Conservation (phyloP, 2,329 filamentous ascomycete genomes). For the Trichoderma lentiforme region DNA sequence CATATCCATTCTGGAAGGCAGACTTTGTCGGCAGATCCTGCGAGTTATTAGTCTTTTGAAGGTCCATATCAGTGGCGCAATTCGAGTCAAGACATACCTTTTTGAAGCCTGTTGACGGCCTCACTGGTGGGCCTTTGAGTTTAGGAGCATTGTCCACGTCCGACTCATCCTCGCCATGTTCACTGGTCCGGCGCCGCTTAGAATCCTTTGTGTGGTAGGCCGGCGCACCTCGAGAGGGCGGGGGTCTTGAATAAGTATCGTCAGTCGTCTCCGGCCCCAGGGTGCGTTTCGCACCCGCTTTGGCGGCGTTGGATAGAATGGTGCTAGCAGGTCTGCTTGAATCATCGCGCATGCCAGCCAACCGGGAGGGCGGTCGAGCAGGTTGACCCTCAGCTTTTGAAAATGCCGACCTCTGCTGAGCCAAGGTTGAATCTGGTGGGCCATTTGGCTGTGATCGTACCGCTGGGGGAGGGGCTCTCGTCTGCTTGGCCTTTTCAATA, state of each 20-base stretch:
- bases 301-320: constrained; percentile 54
- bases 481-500: constrained; percentile 64
- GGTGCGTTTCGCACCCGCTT: constrained; percentile 68
- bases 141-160: constrained; percentile 55
- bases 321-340: constrained; percentile 58
- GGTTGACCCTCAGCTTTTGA: constrained; percentile 34
- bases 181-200: constrained; percentile 77
- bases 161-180: constrained; percentile 63
- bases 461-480: constrained; percentile 59
- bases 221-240: constrained; percentile 50
- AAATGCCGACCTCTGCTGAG: constrained; percentile 29
- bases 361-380: constrained; percentile 52
- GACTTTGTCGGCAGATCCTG: constrained; percentile 62
- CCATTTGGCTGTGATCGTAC: constrained; percentile 53
- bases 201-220: constrained; percentile 66
- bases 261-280: constrained; percentile 64
- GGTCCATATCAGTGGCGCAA: constrained; percentile 21
- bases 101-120: constrained; percentile 67
- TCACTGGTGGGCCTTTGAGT: constrained; percentile 79
- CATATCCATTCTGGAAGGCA: constrained; percentile 59
- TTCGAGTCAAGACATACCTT: constrained; percentile 50
- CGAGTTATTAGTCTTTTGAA: constrained; percentile 32
- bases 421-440: constrained; percentile 43
- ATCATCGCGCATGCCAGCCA: constrained; percentile 60
- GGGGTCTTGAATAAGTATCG: constrained; percentile 44